These are phyloP conservation scores for Mucor piriformis DNA, from an alignment of 371 early-diverging fungal genomes.

Conservation along the genomic window DNA sequence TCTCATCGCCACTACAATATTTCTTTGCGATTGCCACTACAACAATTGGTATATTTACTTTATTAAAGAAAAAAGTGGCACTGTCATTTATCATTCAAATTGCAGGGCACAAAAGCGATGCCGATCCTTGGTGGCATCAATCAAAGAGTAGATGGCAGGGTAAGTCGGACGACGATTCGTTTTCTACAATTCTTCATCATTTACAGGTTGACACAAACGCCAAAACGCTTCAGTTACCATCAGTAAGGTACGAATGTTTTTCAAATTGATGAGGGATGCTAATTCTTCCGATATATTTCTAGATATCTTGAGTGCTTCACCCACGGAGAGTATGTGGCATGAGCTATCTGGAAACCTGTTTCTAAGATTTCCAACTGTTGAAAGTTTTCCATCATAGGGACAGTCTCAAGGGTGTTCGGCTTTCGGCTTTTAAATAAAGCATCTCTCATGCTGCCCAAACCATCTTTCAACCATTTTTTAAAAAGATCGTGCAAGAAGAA, in stretches of 20 bases:
- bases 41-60: too few relatives aligned
- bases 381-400: constrained; percentile 26
- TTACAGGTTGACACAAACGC: constrained; percentile 26
- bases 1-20: too few relatives aligned
- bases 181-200: constrained; percentile 25
- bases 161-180: constrained; percentile 23
- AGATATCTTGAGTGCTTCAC: too few relatives aligned
- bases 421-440: constrained; percentile 17
- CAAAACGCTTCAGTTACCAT: constrained; percentile 29
- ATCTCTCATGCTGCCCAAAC: constrained; percentile 12
- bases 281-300: constrained; percentile 27
- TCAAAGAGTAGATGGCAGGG: constrained; percentile 22
- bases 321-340: constrained; percentile 1
- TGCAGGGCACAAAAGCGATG: constrained; percentile 28
- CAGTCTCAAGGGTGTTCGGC: constrained; percentile 21
- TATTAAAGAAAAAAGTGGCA: too few relatives aligned
- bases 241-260: constrained; percentile 31
- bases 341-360: constrained; percentile 25
- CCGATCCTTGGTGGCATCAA: constrained; percentile 22
- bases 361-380: constrained; percentile 28
- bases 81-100: too few relatives aligned
- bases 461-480: constrained; percentile 1
- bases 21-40: too few relatives aligned
- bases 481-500: neutral
- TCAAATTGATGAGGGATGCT: constrained; percentile 20